Conservation (phyloP, 257 asterid genomes). For the Ophiorrhiza pumila region DNA sequence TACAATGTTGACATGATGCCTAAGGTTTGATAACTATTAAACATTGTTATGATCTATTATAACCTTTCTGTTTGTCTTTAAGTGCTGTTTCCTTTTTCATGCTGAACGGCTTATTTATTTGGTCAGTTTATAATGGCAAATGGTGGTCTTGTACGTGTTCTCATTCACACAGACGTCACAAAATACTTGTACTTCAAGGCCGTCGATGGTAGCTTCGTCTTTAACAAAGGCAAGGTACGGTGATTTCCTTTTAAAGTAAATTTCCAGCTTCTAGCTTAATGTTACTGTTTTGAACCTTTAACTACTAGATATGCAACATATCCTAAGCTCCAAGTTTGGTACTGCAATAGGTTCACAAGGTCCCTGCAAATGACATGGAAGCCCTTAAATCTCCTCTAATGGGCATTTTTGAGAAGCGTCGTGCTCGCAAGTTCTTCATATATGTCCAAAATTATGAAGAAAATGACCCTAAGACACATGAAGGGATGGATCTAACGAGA, state of each 20-base stretch:
- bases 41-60: background rate
- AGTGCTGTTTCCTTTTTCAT: background rate
- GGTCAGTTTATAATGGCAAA: conserved; percentile 94
- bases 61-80: background rate
- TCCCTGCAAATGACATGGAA: conserved; percentile 93
- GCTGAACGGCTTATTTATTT: background rate
- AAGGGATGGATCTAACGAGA: conserved; percentile 87
- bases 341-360: conserved; percentile 78
- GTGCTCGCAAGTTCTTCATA: conserved; percentile 89
- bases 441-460: conserved; percentile 88
- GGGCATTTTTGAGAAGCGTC: conserved; percentile 97
- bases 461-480: conserved; percentile 79
- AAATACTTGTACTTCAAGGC: conserved; percentile 91
- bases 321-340: conserved; percentile 8
- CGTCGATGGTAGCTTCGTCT: conserved; percentile 95
- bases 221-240: conserved; percentile 79
- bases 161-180: conserved; percentile 91
- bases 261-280: background rate
- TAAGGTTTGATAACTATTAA: conserved; percentile 49
- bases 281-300: background rate
- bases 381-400: conserved; percentile 96
- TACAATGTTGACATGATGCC: conserved; percentile 97
- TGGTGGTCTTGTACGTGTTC: conserved; percentile 89
- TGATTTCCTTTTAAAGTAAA: conserved; percentile 6
- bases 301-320: background rate